A percentile compares a stretch with the other conserved stretches of the same genome.
These are phyloP conservation scores for Leishmania lainsoni DNA, from an alignment of 208 protist genomes.

Conservation along the genomic window DNA sequence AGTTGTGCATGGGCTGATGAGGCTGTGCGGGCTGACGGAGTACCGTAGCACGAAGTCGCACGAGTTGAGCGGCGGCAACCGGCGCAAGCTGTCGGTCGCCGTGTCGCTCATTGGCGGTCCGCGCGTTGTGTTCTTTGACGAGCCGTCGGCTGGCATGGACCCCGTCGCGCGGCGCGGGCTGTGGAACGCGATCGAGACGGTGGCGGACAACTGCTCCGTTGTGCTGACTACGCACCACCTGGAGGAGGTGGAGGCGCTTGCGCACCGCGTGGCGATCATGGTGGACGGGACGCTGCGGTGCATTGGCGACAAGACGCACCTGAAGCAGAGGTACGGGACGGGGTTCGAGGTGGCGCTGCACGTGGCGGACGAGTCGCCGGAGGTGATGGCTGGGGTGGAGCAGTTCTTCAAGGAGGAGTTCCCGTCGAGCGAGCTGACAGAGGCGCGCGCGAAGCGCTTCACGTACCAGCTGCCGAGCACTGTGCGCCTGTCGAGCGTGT, in stretches of 20 bases:
- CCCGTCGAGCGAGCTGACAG: slow-evolving; percentile 31
- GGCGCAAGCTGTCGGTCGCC: slow-evolving; percentile 80
- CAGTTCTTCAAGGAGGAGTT: slow-evolving; percentile 45
- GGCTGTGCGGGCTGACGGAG: slow-evolving; percentile 43
- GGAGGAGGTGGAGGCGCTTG: slow-evolving; percentile 92
- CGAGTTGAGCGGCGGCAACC: slow-evolving; percentile 81
- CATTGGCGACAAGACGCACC: slow-evolving; percentile 82
- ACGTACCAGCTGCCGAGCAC: slow-evolving; percentile 50
- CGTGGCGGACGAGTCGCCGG: slow-evolving; percentile 22
- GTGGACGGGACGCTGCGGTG: slow-evolving; percentile 83
- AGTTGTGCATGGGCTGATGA: slow-evolving; percentile 41
- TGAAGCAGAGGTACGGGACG: slow-evolving; percentile 83
- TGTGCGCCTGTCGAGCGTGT: slow-evolving; percentile 42
- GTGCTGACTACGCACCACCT: slow-evolving; percentile 93
- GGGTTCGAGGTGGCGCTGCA: slow-evolving; percentile 64
- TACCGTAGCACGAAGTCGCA: slow-evolving; percentile 40
- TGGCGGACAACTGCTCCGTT: slow-evolving; percentile 68
- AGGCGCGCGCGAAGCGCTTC: slow-evolving; percentile 41
- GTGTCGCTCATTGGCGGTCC: slow-evolving; percentile 84
- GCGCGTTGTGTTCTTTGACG: slow-evolving; percentile 82
- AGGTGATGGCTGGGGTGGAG: slow-evolving; percentile 18
- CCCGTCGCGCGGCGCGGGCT: slow-evolving; percentile 71
- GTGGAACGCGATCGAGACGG: slow-evolving; percentile 76
- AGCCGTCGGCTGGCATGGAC: slow-evolving; percentile 92
- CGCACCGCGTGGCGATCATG: slow-evolving; percentile 89